Evolutionary conservation across 352 stramenopile species (phyloP), one percentile per base, ranked within the genome.

Genomic region (Paralagenidium karlingii): DNA sequence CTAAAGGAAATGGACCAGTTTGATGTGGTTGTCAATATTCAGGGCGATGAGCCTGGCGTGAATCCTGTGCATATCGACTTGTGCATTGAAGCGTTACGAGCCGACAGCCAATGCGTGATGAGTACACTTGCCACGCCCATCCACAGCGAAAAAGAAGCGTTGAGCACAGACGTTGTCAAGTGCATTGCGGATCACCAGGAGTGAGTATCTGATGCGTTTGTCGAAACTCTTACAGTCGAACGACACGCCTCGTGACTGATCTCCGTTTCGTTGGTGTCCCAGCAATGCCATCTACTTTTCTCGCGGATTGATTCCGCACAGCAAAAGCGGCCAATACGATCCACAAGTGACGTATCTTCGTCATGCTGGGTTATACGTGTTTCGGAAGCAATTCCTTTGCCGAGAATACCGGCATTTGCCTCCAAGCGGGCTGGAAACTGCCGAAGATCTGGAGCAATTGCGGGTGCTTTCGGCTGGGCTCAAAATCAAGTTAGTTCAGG

Each of bases 261-360:
- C 2, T 16, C 16, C 16, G 2, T 29, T 6, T 30, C 19, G 6
- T 40, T 10, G 25, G 4, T 2, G 29, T 15, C 13, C 19, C 42
- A 87, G 73, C 33, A 76, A 90, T 33, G 76, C 79, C 12, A 53
- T 92, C 21, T 92, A 90, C 53, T 92, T 92, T 45, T 92, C 79
- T 9, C 64, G 75, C 33, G 68, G 68, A 5, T 58, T 87, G 55
- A 83, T 90, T 18, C 76, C 79, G 25, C 63, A 82, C 48, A 80
- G 63, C 21, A 90, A 87, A 42, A 58, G 40, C 31, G 70, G 71
- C 18, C 20, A 42, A 20, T 89, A 82, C 34, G 53, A 39, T 6
- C 70, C 70, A 3, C 45, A 64, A 13, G 60, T 59, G 5, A 43
- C 47, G 16, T 88, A 82, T 51, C 45, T 88, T 29, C 68, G 77